Conservation (phyloP, 257 asterid genomes). For the Ballota nigra region DNA sequence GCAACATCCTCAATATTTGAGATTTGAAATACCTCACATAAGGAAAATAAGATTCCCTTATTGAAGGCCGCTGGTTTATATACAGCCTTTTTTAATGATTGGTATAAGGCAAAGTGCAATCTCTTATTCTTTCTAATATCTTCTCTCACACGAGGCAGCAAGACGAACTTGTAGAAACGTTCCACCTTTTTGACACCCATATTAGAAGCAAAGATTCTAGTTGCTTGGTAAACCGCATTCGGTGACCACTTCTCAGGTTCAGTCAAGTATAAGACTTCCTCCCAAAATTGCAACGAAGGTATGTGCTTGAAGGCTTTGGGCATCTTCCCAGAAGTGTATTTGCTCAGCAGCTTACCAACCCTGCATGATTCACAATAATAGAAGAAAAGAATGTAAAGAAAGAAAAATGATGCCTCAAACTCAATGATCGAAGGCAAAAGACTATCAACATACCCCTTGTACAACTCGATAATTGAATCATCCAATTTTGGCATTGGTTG, state of each 20-base stretch:
- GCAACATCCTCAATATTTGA: too few species aligned
- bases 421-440: not conserved
- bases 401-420: not conserved
- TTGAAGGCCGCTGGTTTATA: conserved; percentile 96
- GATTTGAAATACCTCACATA: conserved; percentile 69
- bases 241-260: conserved; percentile 97
- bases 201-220: conserved; percentile 90
- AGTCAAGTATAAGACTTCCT: conserved; percentile 75
- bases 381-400: not conserved
- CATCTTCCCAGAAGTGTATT: conserved; percentile 80
- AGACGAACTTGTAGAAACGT: conserved; percentile 77
- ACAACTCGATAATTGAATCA: conserved; percentile 65
- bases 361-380: conserved; percentile 33
- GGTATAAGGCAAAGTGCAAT: conserved; percentile 83
- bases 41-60: conserved; percentile 76
- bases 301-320: conserved; percentile 91
- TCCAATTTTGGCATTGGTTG: conserved; percentile 73
- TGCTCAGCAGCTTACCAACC: conserved; percentile 76
- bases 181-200: conserved; percentile 83
- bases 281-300: conserved; percentile 77
- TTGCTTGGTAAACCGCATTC: conserved; percentile 88
- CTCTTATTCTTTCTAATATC: conserved; percentile 81
- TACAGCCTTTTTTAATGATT: conserved; percentile 74
- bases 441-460: conserved; percentile 62
- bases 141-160: conserved; percentile 91